Evolutionary conservation across 2,329 filamentous ascomycete species (phyloP), one percentile per base, ranked within the genome.

Genomic region (Alternaria solani): DNA sequence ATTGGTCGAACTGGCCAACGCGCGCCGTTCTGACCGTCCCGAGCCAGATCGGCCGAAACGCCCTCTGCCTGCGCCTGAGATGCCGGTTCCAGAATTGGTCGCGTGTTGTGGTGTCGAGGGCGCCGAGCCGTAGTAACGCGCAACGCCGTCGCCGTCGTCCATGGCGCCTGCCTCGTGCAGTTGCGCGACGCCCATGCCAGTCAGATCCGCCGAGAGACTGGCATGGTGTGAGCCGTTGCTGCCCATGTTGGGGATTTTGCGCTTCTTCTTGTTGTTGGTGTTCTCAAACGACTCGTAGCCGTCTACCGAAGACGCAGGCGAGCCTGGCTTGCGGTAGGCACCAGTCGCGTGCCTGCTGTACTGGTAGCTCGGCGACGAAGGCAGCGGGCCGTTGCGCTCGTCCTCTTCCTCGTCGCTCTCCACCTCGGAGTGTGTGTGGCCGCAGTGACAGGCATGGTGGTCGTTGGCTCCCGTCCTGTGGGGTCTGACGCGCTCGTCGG

Each of bases 261-360:
- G 88, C 80, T 99, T 98, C 83, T 98, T 99, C 81, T 99, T 99
- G 77, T 99, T 99, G 78, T 97, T 98, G 36, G 93, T 96, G 73
- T 98, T 98, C 79, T 99, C 95, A 72, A 97, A 96, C 7, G 93
- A 95, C 78, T 99, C 95, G 77, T 98, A 98, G 14, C 94, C 93
- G 76, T 98, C 94, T 11, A 87, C 85, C 25, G 89, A 88, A 12
- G 92, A 93, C 43, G 85, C 86, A 49, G 89, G 86, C 23, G 88
- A 86, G 43, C 87, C 80, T 25, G 83, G 78, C 63, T 78, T 77
- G 51, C 76, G 72, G 59, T 78, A 78, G 59, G 66, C 66, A 69
- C 73, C 65, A 68, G 78, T 69, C 47, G 74, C 59, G 70, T 77
- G 65, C 26, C 73, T 68, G 57, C 71, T 72, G 68, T 77, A 77